Evolutionary conservation across 257 asterid species (phyloP).

Genomic region (Mentha longifolia): DNA sequence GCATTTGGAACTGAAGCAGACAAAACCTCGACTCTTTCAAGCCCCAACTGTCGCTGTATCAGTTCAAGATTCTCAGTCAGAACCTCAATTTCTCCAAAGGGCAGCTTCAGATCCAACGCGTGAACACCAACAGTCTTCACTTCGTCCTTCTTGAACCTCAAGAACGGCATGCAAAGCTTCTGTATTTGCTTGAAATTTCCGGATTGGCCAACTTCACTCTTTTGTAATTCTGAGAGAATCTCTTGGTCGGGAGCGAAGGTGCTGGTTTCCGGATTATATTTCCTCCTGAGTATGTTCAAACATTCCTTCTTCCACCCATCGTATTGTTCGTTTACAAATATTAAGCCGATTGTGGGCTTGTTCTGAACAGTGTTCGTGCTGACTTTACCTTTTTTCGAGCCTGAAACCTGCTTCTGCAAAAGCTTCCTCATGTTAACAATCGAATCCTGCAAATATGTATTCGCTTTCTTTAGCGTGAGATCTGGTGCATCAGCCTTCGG

Average conservation of each 20-base stretch:
- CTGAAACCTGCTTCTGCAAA: conserved; percentile 82
- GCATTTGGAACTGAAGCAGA: conserved; percentile 58
- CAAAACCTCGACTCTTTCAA: conserved; percentile 64
- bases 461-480: conserved; percentile 77
- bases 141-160: conserved; percentile 91
- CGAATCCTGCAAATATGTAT: conserved; percentile 74
- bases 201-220: conserved; percentile 62
- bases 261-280: conserved; percentile 49
- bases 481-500: conserved; percentile 75
- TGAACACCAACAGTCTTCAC: conserved; percentile 71
- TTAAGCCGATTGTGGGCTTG: conserved; percentile 63
- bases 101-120: conserved; percentile 77
- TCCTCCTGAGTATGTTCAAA: conserved; percentile 59
- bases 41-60: conserved; percentile 81
- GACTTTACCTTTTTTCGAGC: conserved; percentile 66
- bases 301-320: conserved; percentile 92
- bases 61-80: conserved; percentile 64
- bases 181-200: conserved; percentile 71
- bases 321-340: conserved; percentile 78
- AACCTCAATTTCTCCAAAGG: conserved; percentile 86
- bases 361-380: conserved; percentile 42
- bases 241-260: conserved; percentile 82
- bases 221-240: conserved; percentile 68
- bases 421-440: conserved; percentile 84
- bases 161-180: conserved; percentile 85